A percentile compares a stretch with the other conserved stretches of the same genome.
phyloP scores from a whole-genome alignment of 2,329 filamentous ascomycete genomes.

The Tolypocladium inflatum region DNA sequence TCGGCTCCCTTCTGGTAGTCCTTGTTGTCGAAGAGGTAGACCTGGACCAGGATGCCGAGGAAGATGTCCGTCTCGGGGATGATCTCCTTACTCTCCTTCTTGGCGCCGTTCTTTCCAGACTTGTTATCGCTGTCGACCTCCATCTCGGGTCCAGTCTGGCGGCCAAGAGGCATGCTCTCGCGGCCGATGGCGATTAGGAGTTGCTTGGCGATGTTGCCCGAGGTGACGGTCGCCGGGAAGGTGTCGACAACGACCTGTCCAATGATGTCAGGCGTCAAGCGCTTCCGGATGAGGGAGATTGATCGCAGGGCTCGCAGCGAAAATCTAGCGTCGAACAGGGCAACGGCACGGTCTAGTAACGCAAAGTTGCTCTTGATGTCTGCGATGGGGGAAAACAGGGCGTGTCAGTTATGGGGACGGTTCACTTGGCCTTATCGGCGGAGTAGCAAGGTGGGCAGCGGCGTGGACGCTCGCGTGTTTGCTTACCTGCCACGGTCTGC shows the following conservation, averaged over 20 bases:
- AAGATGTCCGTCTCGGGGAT: slow-evolving; percentile 86
- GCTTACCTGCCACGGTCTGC: slow-evolving; percentile 51
- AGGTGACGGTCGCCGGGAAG: slow-evolving; percentile 53
- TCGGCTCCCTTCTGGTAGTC: slow-evolving; percentile 69
- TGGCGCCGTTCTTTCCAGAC: slow-evolving; percentile 42
- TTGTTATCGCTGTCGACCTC: slow-evolving; percentile 60
- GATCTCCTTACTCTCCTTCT: slow-evolving; percentile 64
- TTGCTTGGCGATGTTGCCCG: slow-evolving; percentile 57
- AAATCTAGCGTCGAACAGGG: slow-evolving; percentile 90
- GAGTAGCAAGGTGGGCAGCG: neutral
- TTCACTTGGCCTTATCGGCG: neutral
- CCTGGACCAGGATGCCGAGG: slow-evolving; percentile 76
- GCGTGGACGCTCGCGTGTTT: neutral
- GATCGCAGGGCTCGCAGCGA: slow-evolving; percentile 88
- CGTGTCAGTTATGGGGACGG: slow-evolving; percentile 4
- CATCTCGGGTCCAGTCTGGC: slow-evolving; percentile 53
- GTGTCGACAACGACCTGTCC: slow-evolving; percentile 73
- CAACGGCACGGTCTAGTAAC: slow-evolving; percentile 83
- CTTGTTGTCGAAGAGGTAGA: slow-evolving; percentile 80
- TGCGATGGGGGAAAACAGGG: slow-evolving; percentile 26
- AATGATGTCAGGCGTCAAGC: slow-evolving; percentile 72
- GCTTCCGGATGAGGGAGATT: slow-evolving; percentile 92
- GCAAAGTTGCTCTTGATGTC: slow-evolving; percentile 94
- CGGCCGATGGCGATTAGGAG: slow-evolving; percentile 63
- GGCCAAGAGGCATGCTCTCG: slow-evolving; percentile 53